Evolutionary conservation across 495 filamentous ascomycete genomes (phyloP), one percentile per base, ranked within the genome.

Genomic region (Schizothecium vesticola): DNA sequence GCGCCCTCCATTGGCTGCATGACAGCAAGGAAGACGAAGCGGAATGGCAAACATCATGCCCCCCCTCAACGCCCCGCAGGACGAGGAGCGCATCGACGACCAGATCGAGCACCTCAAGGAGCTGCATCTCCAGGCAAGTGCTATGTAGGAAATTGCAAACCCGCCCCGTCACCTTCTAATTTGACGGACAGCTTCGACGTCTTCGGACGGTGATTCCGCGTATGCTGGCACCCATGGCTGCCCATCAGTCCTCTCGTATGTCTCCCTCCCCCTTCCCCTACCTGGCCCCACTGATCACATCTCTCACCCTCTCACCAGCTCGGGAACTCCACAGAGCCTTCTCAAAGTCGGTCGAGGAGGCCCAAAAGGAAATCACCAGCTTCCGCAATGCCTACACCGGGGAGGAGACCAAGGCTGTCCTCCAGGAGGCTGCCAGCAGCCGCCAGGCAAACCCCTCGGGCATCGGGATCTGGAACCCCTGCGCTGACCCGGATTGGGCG

Each of bases 401-500:
- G 67, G 77, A 79, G 7, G 77, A 83, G 59, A 79, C 74, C 66
- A 79, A 75, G 57, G 80, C 75, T 62, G 74, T 81, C 29, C 70
- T 86, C 12, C 70, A 78, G 1, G 75, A 79, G 21, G 81, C 80
- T 2, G 76, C 67, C 26, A 76, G 80, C 65, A 85, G 84, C 68
- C 78, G 79, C 28, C 76, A 76, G 61, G 75, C 79, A 25, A 81
- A 83, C 59, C 80, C 82, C 0, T 76, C 77, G 58, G 83, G 81
- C 16, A 83, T 86, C 64, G 83, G 78, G 69, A 78, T 80, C 29
- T 87, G 85, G 84, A 75, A 74, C 23, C 76, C 80, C 3, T 77
- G 72, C 23, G 82, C 86, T 10, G 76, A 86, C 26, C 66, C 66
- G 10, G 57, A 65, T 9, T 69, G 67, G 70, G 59, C 59, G 13